Evolutionary conservation across 768 basidiomycete genomes (phyloP).

Genomic region (Rhodotorula sphaerocarpa): DNA sequence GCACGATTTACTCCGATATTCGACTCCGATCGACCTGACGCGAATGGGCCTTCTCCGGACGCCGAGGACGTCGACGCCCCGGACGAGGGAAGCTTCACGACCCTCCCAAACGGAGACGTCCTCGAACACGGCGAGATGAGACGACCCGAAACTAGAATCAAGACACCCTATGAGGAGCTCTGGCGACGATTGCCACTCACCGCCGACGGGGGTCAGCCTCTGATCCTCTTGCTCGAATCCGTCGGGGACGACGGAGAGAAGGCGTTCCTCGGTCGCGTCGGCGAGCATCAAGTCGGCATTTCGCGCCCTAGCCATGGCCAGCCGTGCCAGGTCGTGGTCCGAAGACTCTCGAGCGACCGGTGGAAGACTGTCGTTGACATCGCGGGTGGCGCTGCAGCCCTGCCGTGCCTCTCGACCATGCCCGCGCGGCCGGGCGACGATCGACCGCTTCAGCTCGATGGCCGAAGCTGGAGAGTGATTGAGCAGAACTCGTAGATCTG

Average conservation of each 20-base stretch:
- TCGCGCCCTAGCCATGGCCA: no score
- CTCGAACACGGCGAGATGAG: conserved; percentile 31
- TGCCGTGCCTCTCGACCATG: background rate
- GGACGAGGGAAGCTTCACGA: conserved; percentile 25
- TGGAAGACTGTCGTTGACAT: background rate
- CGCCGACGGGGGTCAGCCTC: background rate
- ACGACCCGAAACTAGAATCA: conserved; percentile 4
- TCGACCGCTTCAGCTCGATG: background rate
- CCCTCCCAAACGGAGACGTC: conserved; percentile 25
- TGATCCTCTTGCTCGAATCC: background rate
- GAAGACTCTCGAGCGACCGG: background rate
- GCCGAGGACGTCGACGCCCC: background rate
- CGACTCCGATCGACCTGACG: conserved; percentile 15
- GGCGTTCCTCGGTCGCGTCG: conserved; percentile 22
- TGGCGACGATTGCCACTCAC: conserved; percentile 19
- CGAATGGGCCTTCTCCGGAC: background rate
- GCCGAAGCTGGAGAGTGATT: background rate
- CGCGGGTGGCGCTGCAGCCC: background rate
- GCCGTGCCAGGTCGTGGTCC: no score
- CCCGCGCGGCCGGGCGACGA: background rate
- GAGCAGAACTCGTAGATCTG: background rate
- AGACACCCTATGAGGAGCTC: conserved; percentile 30
- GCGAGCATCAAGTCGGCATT: conserved; percentile 12
- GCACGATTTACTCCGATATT: conserved; percentile 22
- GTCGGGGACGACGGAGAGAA: background rate